Percentiles rank a stretch among this genome's conserved stretches.
Evolutionary conservation across 768 basidiomycete genomes (phyloP).

Genomic region (Chiua virens): DNA sequence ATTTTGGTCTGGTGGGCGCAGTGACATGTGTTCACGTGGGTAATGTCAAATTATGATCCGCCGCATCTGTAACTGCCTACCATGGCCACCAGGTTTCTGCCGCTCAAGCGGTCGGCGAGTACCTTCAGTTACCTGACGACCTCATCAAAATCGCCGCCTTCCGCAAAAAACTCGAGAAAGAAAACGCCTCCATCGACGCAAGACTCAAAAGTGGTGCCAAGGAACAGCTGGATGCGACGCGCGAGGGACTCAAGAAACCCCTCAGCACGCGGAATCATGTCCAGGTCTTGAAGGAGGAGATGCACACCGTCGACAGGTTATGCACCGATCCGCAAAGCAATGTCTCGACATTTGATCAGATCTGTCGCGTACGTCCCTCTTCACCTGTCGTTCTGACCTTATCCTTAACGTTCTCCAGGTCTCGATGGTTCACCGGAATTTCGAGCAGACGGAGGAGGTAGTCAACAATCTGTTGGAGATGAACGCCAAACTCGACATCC

Average conservation of each 20-base stretch:
- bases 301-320: slow-evolving; percentile 74
- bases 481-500: slow-evolving; percentile 75
- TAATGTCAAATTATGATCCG: no score
- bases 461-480: slow-evolving; percentile 90
- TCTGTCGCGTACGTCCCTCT: slow-evolving; percentile 71
- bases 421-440: slow-evolving; percentile 93
- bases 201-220: slow-evolving; percentile 89
- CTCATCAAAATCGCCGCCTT: slow-evolving; percentile 85
- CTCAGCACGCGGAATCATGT: slow-evolving; percentile 75
- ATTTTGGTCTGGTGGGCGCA: no score
- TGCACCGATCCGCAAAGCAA: slow-evolving; percentile 73
- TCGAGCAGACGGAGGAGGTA: slow-evolving; percentile 94
- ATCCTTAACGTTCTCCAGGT: slow-evolving; percentile 55
- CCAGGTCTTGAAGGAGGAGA: slow-evolving; percentile 82
- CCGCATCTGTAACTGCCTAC: background rate
- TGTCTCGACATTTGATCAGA: slow-evolving; percentile 91
- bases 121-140: slow-evolving; percentile 91
- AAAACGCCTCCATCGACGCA: slow-evolving; percentile 91
- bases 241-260: slow-evolving; percentile 83
- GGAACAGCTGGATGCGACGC: slow-evolving; percentile 88
- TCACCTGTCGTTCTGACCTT: background rate
- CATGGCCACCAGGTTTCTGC: slow-evolving; percentile 59
- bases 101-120: slow-evolving; percentile 84
- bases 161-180: slow-evolving; percentile 93
- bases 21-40: no score